Percentiles rank a stretch among this genome's conserved stretches.
phyloP scores from a whole-genome alignment of 2,329 filamentous ascomycete genomes.

The Exophiala sp. region DNA sequence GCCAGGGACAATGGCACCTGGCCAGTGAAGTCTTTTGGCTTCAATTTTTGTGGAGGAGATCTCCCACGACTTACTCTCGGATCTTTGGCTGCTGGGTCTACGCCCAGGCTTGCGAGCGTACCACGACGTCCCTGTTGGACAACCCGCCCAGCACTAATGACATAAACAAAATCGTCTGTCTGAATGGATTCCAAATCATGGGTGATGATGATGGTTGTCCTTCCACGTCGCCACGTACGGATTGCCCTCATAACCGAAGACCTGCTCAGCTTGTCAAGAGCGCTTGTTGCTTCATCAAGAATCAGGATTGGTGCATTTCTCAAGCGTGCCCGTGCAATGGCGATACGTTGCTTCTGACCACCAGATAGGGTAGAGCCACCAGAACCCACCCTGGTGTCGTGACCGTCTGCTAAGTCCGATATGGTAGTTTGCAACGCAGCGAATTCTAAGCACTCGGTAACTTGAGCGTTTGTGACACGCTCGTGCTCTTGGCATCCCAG shows the following conservation, averaged over 20 bases:
- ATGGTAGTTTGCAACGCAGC: conserved; percentile 69
- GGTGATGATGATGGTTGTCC: conserved; percentile 90
- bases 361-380: conserved; percentile 74
- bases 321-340: conserved; percentile 72
- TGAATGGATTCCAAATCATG: conserved; percentile 79
- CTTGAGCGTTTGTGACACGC: conserved; percentile 50
- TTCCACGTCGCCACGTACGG: conserved; percentile 69
- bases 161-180: conserved; percentile 71
- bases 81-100: not conserved
- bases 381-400: conserved; percentile 68
- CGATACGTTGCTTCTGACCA: conserved; percentile 78
- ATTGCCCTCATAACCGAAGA: conserved; percentile 69
- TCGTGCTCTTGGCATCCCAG: conserved; percentile 59
- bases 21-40: too few relatives aligned
- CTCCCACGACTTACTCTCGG: not conserved
- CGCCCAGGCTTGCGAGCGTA: conserved; percentile 41
- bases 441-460: conserved; percentile 61
- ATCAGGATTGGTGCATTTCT: conserved; percentile 77
- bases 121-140: conserved; percentile 65
- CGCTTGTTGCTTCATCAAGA: conserved; percentile 84
- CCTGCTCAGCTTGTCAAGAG: conserved; percentile 71
- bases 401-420: conserved; percentile 61
- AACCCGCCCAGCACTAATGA: conserved; percentile 67
- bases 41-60: not conserved
- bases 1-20: too few relatives aligned